Evolutionary conservation across 768 basidiomycete genomes (phyloP).

Genomic region (Pseudohyphozyma bogoriensis): DNA sequence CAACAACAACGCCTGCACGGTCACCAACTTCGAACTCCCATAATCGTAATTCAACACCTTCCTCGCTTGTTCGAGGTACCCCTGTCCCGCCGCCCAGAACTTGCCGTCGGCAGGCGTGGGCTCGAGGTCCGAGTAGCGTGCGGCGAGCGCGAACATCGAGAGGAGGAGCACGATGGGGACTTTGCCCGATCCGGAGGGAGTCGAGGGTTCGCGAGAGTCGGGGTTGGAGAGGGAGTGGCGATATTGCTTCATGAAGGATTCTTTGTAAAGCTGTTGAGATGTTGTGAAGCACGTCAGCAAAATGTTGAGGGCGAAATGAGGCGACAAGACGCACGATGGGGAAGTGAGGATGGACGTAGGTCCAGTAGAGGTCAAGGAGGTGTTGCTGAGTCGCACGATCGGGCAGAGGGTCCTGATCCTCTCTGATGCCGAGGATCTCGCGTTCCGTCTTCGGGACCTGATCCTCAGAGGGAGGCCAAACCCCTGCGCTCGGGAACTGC

Average conservation of each 20-base stretch:
- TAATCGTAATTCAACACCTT: constrained; percentile 45
- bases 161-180: constrained; percentile 57
- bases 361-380: constrained; percentile 66
- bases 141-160: constrained; percentile 72
- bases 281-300: neutral
- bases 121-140: constrained; percentile 49
- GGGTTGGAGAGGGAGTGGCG: constrained; percentile 25
- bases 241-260: constrained; percentile 29
- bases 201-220: constrained; percentile 13
- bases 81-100: constrained; percentile 31
- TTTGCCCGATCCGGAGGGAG: constrained; percentile 23
- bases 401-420: constrained; percentile 48
- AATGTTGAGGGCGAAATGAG: neutral
- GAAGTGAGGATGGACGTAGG: constrained; percentile 65
- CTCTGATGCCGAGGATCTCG: constrained; percentile 33
- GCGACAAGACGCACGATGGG: constrained; percentile 52
- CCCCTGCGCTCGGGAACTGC: constrained; percentile 74
- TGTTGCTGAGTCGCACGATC: constrained; percentile 52
- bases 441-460: constrained; percentile 31
- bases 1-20: constrained; percentile 67
- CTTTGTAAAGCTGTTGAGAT: constrained; percentile 18
- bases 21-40: constrained; percentile 60
- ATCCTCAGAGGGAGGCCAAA: constrained; percentile 62
- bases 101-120: constrained; percentile 22
- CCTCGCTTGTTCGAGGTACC: constrained; percentile 29